Conservation (phyloP, 768 basidiomycete genomes). For the Tylopilus subfusipes region DNA sequence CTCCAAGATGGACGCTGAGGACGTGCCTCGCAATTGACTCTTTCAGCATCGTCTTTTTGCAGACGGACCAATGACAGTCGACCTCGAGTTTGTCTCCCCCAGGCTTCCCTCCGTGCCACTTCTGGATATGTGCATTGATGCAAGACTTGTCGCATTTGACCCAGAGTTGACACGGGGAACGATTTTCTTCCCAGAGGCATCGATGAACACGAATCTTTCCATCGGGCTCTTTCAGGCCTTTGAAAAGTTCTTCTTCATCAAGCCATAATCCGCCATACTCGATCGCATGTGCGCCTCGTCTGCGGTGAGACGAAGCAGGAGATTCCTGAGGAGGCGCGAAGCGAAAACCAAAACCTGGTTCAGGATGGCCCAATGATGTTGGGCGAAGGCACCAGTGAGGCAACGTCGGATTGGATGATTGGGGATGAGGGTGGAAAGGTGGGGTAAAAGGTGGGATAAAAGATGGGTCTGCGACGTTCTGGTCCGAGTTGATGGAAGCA, state of each 20-base stretch:
- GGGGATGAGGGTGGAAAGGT: too few relatives aligned
- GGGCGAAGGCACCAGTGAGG: not conserved
- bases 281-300: conserved; percentile 1
- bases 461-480: not conserved
- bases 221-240: not conserved
- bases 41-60: conserved; percentile 14
- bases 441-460: too few relatives aligned
- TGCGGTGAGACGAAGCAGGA: not conserved
- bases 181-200: conserved; percentile 14
- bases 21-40: conserved; percentile 20
- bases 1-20: conserved; percentile 11
- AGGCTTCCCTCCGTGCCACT: conserved; percentile 11
- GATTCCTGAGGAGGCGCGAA: not conserved
- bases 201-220: conserved; percentile 4
- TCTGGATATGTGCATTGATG: conserved; percentile 14
- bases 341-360: too few relatives aligned
- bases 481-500: not conserved
- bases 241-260: conserved; percentile 12
- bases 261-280: conserved; percentile 7
- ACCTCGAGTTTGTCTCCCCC: conserved; percentile 6
- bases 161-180: conserved; percentile 13
- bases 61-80: conserved; percentile 9
- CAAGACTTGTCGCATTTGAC: conserved; percentile 15
- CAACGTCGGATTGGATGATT: not conserved
- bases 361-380: not conserved